Base-by-base conservation (phyloP, 768 basidiomycete species). In the Rhodotorula diobovata region DNA sequence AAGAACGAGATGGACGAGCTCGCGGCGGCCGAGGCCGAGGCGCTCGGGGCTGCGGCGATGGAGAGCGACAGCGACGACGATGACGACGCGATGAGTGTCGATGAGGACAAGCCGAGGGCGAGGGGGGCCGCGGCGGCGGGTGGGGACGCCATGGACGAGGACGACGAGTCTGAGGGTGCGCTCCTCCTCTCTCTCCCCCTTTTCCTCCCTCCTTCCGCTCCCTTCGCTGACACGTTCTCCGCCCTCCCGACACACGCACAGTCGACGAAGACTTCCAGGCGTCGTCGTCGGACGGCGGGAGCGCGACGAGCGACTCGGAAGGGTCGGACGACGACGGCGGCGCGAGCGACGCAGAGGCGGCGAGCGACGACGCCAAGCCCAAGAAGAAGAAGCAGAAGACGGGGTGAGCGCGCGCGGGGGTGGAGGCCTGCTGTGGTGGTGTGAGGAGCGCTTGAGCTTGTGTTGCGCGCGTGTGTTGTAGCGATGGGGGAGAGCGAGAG, bases 1-100 rank as follows among this genome's bases (percentile, higher is more conserved):
- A 96, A 96, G 86, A 95, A 92, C 80, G 93, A 95, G 85, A 92
- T 93, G 86, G 89, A 90, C 23, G 94, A 96, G 77, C 63, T 78
- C 60, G 79, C 78, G 41, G 75, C 76, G 2, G 77, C 79, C 41
- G 82, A 90, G 71, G 84, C 90, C 76, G 81, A 90, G 81, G 80
- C 79, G 85, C 84, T 58, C 86, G 80, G 78, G 25, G 81, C 79
- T 15, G 81, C 86, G 4, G 88, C 83, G 7, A 87, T 87, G 71
- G 79, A 79, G 21, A 80, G 86, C 34, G 87, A 81, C 30, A 66
- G 82, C 32, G 87, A 81, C 6, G 88, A 83, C 5, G 88, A 88
- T n/a, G n/a, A n/a, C 72, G 88, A 88, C 59, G 88, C 61, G 50
- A 63, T 63, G 66, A 51, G 35, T 14, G 59, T 45, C 5, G 65